Evolutionary conservation across 2,329 filamentous ascomycete species (phyloP).

Genomic region (Fusarium irregulare): DNA sequence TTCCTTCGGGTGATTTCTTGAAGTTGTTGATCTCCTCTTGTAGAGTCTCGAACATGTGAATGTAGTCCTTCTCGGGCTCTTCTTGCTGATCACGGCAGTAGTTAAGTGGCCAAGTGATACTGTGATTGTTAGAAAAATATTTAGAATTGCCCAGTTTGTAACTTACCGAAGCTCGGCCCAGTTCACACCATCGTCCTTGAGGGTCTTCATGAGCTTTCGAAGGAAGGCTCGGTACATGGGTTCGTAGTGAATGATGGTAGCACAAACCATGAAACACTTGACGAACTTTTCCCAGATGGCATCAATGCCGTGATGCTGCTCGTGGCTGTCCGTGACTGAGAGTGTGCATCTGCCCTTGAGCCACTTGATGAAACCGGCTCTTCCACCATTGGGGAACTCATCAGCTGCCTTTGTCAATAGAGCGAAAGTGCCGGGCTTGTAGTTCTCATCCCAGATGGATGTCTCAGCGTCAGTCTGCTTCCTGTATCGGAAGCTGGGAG

Average conservation of each 20-base stretch:
- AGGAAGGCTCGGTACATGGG: slow-evolving; percentile 86
- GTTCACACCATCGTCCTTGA: slow-evolving; percentile 83
- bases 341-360: slow-evolving; percentile 79
- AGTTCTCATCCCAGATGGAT: slow-evolving; percentile 74
- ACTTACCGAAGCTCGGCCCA: slow-evolving; percentile 80
- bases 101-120: slow-evolving; percentile 77
- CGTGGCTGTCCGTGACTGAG: slow-evolving; percentile 75
- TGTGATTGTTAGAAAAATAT: slow-evolving; percentile 35
- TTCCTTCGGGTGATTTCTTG: slow-evolving; percentile 75
- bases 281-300: slow-evolving; percentile 87
- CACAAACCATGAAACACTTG: slow-evolving; percentile 78
- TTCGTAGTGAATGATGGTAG: slow-evolving; percentile 86
- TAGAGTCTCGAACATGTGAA: slow-evolving; percentile 76
- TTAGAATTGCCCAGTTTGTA: neutral
- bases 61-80: slow-evolving; percentile 73
- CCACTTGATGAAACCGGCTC: slow-evolving; percentile 80
- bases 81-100: slow-evolving; percentile 75
- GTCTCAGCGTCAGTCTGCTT: slow-evolving; percentile 57
- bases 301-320: slow-evolving; percentile 85
- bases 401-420: slow-evolving; percentile 73
- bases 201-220: slow-evolving; percentile 73
- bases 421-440: slow-evolving; percentile 69
- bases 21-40: slow-evolving; percentile 84
- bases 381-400: slow-evolving; percentile 78
- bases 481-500: slow-evolving; percentile 72